Base-by-base conservation (phyloP, 2,329 filamentous ascomycete species). In the Dactylellina leptospora region DNA sequence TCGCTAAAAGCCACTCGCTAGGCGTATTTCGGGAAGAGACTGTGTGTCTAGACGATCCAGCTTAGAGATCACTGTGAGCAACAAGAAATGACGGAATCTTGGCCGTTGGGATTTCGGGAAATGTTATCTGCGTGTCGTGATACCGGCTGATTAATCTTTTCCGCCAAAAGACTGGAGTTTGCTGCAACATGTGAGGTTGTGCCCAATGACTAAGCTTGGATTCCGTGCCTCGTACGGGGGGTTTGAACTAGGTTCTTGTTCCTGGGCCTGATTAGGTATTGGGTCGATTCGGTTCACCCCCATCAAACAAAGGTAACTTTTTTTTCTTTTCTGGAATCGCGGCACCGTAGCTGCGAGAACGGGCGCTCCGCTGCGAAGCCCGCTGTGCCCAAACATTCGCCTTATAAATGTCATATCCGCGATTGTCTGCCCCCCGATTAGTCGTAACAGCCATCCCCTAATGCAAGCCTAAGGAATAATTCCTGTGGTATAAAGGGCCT, bases 161-260 rank as follows among this genome's bases (percentile, higher is more conserved):
- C 30, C 33, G 22, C 25, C 18, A 42, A 42, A 36, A 42, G 16
- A 45, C 45, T 50, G 28, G 44, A 51, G 47, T 9, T 38, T 45
- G 61, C 44, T 38, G 18, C 40, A 56, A 20, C 27, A 53, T 60
- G 56, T 70, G 56, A 54, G 64, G 50, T 62, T 71, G 66, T 71
- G 66, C 66, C 66, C 66, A 71, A 71, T 71, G 66, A 71, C 66
- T 71, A 71, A 71, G 58, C 58, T 18, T 4, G 18, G 36, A 16
- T n/a, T 40, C 18, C 16, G 3, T 20, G 16, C 47, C n/a, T 71
- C 42, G 44, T 58, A 63, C 58, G 33, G 51, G 44, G 18, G 16
- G 33, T 20, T 20, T 8, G 8, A 18, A 20, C 22, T 13, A 56
- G 38, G 28, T 55, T n/a, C 45, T 28, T n/a, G 44, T 59, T 48